phyloP scores from a whole-genome alignment of 2,329 filamentous ascomycete species.

The Remersonia thermophila region DNA sequence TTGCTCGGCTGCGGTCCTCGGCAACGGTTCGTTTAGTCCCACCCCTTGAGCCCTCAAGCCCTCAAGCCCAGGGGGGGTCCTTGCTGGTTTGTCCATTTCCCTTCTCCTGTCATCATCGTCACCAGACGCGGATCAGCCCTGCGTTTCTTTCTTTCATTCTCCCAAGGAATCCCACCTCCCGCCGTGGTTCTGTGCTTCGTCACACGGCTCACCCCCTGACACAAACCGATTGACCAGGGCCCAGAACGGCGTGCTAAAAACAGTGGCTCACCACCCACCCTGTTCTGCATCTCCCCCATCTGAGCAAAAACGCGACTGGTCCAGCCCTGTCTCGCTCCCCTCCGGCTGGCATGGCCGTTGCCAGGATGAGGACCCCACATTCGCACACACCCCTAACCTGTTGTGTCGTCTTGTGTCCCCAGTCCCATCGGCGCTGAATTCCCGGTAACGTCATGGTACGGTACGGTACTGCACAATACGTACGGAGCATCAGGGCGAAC shows the following conservation, averaged over 20 bases:
- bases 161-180: conserved; percentile 10
- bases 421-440: too few relatives aligned
- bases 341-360: too few relatives aligned
- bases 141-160: conserved; percentile 5
- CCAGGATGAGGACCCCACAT: too few relatives aligned
- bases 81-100: conserved; percentile 8
- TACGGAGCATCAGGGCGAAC: conserved; percentile 7
- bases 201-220: conserved; percentile 13
- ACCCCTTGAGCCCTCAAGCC: conserved; percentile 1
- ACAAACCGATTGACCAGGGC: conserved; percentile 12
- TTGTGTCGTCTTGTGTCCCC: too few relatives aligned
- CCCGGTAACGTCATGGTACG: too few relatives aligned
- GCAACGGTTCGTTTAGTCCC: background rate
- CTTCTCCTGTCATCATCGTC: conserved; percentile 6
- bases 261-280: conserved; percentile 11
- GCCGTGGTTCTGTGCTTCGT: conserved; percentile 6
- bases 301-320: conserved; percentile 7
- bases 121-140: conserved; percentile 12
- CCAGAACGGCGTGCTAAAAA: conserved; percentile 16
- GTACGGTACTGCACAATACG: too few relatives aligned
- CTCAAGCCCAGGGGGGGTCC: too few relatives aligned
- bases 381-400: too few relatives aligned
- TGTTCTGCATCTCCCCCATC: conserved; percentile 10
- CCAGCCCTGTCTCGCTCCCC: conserved; percentile 11
- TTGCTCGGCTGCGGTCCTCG: too few relatives aligned